These are phyloP conservation scores for Gnaphalium uliginosum DNA, from an alignment of 129 eudicot species.

Conservation along the genomic window DNA sequence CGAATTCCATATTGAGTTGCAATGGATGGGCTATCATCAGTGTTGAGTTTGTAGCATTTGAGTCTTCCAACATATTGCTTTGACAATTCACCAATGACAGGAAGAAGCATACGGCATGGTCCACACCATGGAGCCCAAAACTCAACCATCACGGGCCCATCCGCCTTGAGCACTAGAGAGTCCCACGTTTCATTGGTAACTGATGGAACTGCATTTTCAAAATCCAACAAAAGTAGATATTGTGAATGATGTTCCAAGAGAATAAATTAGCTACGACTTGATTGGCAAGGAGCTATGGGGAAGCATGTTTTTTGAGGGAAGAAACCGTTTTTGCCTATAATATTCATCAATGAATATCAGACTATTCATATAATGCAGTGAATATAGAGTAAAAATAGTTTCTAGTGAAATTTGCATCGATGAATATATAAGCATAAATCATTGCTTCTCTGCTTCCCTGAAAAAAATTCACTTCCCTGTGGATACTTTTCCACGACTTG, in stretches of 20 bases:
- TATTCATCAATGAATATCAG: neutral
- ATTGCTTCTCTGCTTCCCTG: too few relatives aligned
- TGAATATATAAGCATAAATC: neutral
- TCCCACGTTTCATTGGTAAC: constrained; percentile 52
- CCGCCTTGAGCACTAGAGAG: constrained; percentile 51
- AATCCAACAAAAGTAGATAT: neutral
- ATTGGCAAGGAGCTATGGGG: neutral
- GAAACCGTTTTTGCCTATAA: neutral
- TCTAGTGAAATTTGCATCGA: neutral
- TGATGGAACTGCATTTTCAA: constrained; percentile 42
- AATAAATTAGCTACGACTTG: neutral
- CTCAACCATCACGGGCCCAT: constrained; percentile 59
- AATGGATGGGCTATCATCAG: constrained; percentile 53
- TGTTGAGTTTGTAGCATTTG: constrained; percentile 58
- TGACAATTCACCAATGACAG: constrained; percentile 49
- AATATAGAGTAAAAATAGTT: too few relatives aligned
- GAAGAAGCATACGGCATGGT: constrained; percentile 71
- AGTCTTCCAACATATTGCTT: constrained; percentile 51
- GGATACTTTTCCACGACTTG: neutral
- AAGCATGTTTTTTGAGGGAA: neutral
- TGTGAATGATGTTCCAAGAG: neutral
- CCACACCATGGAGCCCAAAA: constrained; percentile 83
- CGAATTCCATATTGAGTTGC: constrained; percentile 59
- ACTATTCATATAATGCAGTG: too few relatives aligned
- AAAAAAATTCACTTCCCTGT: too few relatives aligned